These are phyloP conservation scores for Calamus simplicifolius DNA, from an alignment of 176 grass and related monocot species.

Conservation along the genomic window DNA sequence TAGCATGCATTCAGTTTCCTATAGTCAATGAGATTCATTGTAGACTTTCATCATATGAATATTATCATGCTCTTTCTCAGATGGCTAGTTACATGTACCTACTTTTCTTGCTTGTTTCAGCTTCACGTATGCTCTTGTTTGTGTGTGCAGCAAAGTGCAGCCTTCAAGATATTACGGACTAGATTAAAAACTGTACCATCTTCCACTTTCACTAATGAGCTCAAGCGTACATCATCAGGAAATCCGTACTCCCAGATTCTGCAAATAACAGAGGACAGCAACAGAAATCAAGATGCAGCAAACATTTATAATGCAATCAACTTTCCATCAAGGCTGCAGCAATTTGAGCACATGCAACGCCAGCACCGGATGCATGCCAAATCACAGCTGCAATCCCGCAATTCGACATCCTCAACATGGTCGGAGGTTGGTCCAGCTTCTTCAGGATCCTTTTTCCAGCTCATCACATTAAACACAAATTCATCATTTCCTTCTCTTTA, in stretches of 20 bases:
- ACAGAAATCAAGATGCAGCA: slow-evolving; percentile 44
- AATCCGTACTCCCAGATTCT: slow-evolving; percentile 68
- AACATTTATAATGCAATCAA: slow-evolving; percentile 60
- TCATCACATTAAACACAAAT: not conserved
- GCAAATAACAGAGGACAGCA: slow-evolving; percentile 58
- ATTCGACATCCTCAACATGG: not conserved
- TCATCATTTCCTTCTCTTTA: too few relatives aligned
- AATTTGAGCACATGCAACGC: slow-evolving; percentile 64
- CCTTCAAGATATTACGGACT: slow-evolving; percentile 92
- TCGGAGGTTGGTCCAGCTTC: slow-evolving; percentile 1
- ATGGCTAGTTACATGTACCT: too few relatives aligned
- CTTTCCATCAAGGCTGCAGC: slow-evolving; percentile 62
- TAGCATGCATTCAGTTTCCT: too few relatives aligned
- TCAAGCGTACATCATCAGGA: slow-evolving; percentile 51
- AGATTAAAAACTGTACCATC: slow-evolving; percentile 91
- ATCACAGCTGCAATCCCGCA: slow-evolving; percentile 5
- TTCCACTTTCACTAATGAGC: slow-evolving; percentile 31
- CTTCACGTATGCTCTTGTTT: slow-evolving; percentile 13
- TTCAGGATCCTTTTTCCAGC: not conserved
- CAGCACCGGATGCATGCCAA: slow-evolving; percentile 56
- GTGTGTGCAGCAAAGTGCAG: slow-evolving; percentile 76
- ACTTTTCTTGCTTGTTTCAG: not conserved
- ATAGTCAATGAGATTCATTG: too few relatives aligned
- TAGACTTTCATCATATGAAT: too few relatives aligned
- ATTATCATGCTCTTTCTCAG: too few relatives aligned